A percentile compares a stretch with the other conserved stretches of the same genome.
Evolutionary conservation across 1,139 yeast species (phyloP).

Genomic region (Nadsonia commutata): DNA sequence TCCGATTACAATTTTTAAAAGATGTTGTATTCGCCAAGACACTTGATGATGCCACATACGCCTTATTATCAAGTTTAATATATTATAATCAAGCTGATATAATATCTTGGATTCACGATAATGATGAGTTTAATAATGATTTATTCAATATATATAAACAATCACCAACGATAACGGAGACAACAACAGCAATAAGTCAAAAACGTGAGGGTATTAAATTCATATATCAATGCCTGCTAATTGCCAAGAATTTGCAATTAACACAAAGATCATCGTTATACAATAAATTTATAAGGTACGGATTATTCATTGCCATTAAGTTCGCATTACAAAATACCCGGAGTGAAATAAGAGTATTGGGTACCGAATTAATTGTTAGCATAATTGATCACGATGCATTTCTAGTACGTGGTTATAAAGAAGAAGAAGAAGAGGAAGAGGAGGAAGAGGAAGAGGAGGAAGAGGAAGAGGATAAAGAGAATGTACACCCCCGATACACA

Average conservation of each 20-base stretch:
- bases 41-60: conserved; percentile 66
- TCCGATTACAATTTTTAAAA: conserved; percentile 61
- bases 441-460: conserved; percentile 3
- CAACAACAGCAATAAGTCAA: conserved; percentile 8
- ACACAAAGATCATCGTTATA: conserved; percentile 55
- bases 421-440: conserved; percentile 3
- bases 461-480: conserved; percentile 3
- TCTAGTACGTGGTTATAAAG: conserved; percentile 27
- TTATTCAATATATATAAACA: conserved; percentile 44
- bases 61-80: conserved; percentile 48
- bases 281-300: conserved; percentile 46
- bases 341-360: conserved; percentile 46
- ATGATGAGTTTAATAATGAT: conserved; percentile 32
- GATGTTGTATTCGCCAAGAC: conserved; percentile 75
- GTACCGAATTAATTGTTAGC: conserved; percentile 69
- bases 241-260: conserved; percentile 56
- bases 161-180: conserved; percentile 8
- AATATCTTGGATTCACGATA: conserved; percentile 48
- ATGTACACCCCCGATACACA: conserved; percentile 3
- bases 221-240: conserved; percentile 64
- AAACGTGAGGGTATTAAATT: conserved; percentile 63
- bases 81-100: conserved; percentile 58
- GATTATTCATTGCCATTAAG: conserved; percentile 53
- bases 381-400: conserved; percentile 77
- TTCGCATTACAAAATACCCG: conserved; percentile 51